phyloP scores from a whole-genome alignment of 2,329 filamentous ascomycete species.

The Colletotrichum sp. region DNA sequence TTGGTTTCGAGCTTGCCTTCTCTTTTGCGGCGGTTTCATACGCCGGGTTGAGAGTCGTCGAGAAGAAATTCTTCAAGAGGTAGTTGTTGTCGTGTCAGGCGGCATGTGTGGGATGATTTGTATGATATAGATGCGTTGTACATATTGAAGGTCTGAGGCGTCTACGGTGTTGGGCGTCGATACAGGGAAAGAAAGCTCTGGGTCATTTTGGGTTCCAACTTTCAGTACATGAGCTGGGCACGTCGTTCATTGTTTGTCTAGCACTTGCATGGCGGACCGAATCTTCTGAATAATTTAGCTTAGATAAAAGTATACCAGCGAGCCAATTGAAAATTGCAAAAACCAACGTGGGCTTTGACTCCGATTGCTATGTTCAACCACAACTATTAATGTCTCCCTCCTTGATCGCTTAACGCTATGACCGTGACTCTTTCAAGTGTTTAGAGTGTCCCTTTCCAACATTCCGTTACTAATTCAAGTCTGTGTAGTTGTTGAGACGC shows the following conservation, averaged over 20 bases:
- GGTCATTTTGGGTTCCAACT: neutral
- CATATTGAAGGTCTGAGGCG: neutral
- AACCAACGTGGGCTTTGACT: neutral
- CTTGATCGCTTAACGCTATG: neutral
- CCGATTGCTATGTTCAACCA: neutral
- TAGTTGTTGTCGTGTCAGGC: slow-evolving; percentile 24
- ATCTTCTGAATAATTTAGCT: neutral
- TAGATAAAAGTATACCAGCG: neutral
- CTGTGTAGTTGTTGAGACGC: neutral
- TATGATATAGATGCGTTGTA: neutral
- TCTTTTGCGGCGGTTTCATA: slow-evolving; percentile 61
- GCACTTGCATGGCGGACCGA: neutral
- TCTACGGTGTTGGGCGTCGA: neutral
- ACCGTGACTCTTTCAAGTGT: neutral
- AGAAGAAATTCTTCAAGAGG: slow-evolving; percentile 43
- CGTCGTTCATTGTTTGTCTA: neutral
- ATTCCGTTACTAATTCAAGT: neutral
- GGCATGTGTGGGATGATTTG: neutral
- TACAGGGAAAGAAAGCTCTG: neutral
- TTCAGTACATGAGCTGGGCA: neutral
- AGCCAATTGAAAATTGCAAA: neutral
- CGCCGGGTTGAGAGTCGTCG: slow-evolving; percentile 49
- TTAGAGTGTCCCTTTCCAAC: neutral
- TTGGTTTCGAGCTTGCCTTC: slow-evolving; percentile 69
- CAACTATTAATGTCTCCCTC: neutral